Base-by-base conservation (phyloP, 129 eudicot genomes). In the Lactuca saligna region DNA sequence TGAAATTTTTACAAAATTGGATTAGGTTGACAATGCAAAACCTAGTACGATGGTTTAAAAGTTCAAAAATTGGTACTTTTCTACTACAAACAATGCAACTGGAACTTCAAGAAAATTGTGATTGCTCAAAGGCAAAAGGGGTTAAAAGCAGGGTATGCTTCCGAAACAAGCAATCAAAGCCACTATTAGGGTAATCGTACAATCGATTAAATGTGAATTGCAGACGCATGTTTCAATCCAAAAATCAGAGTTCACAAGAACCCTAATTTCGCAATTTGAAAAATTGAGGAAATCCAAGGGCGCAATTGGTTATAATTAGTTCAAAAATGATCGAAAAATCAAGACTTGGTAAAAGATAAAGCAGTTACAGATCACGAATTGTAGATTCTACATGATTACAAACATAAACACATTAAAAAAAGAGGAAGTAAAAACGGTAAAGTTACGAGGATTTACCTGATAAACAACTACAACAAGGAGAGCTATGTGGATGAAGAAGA, bases 401-500 rank as follows among this genome's bases (percentile, higher is more conserved):
- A 33, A 46, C n/a, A 61, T 61, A 16, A 6, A 38, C 12, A 16
- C 42, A 8, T 17, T 6, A 50, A 8, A 48, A 35, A 7, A 20
- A 4, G 1, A 25, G 9, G 51, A 46, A 46, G 15, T 10, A n/a
- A 35, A 9, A 38, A 57, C 37, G 55, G 15, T 51, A 33, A 39
- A 58, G 46, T 17, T n/a, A 15, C 8, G 67, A 20, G 12, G 29
- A 53, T 41, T 37, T 48, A 93, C 99, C 99, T 93, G 99, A 82
- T 84, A 93, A 80, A 93, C 85, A 38, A 93, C 87, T 69, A 89
- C 57, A 35, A 81, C 79, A 58, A 93, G 83, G 70, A 93, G 90
- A 75, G 86, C 90, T 33, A 93, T 85, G 78, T 81, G 83, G 71
- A 78, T 69, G 83, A 93, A 85, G 85, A 93, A 93, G 86, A 86